These are phyloP conservation scores for Gelatoporia subvermispora DNA, from an alignment of 768 basidiomycete species.

Conservation along the genomic window DNA sequence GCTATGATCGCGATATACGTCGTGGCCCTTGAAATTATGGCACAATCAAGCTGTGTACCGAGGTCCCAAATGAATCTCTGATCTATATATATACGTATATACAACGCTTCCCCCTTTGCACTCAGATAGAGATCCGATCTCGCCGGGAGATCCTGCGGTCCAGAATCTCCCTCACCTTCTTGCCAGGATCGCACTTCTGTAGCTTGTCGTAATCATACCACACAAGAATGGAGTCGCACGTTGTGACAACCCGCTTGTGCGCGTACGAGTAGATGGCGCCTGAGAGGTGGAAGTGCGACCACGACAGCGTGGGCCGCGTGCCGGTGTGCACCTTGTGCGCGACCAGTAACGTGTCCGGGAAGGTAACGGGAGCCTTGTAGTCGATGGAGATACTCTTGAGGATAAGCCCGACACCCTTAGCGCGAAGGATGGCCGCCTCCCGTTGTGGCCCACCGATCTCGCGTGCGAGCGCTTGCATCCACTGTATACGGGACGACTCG, in stretches of 20 bases:
- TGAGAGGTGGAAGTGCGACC: slow-evolving; percentile 43
- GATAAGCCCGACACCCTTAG: slow-evolving; percentile 65
- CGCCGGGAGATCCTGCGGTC: too few relatives aligned
- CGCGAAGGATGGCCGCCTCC: slow-evolving; percentile 54
- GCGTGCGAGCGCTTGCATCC: slow-evolving; percentile 54
- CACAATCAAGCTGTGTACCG: too few relatives aligned
- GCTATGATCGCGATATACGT: too few relatives aligned
- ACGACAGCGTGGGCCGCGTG: slow-evolving; percentile 4
- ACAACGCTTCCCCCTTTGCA: too few relatives aligned
- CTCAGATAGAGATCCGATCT: neutral
- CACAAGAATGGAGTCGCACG: slow-evolving; percentile 59
- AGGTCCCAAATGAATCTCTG: too few relatives aligned
- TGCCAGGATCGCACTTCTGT: slow-evolving; percentile 59
- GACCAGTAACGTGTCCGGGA: slow-evolving; percentile 70
- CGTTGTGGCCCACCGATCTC: slow-evolving; percentile 55
- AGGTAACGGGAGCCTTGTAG: slow-evolving; percentile 68
- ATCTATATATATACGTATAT: too few relatives aligned
- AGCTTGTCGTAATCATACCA: slow-evolving; percentile 77
- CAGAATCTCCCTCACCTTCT: slow-evolving; percentile 22
- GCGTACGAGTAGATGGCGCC: slow-evolving; percentile 60
- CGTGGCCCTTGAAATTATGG: too few relatives aligned
- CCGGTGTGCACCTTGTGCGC: slow-evolving; percentile 48
- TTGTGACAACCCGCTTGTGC: slow-evolving; percentile 59
- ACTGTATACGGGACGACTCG: slow-evolving; percentile 69
- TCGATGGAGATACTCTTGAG: slow-evolving; percentile 66